Evolutionary conservation across 495 filamentous ascomycete species (phyloP), one percentile per base, ranked within the genome.

Genomic region (Patellaria atrata): DNA sequence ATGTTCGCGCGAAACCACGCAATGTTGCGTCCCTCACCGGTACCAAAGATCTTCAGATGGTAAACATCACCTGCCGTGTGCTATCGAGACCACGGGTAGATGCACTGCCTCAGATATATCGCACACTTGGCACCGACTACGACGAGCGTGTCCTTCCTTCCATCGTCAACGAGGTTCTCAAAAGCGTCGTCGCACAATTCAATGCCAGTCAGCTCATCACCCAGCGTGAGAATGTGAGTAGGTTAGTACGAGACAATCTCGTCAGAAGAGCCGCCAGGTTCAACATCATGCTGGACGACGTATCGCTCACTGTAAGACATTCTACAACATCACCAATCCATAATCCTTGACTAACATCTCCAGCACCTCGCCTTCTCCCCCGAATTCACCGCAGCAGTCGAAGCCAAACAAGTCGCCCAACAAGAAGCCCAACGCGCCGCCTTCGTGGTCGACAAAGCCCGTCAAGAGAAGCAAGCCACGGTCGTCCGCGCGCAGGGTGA

Each of bases 1-100:
- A 97, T 58, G 89, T 97, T 38, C 87, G 89, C 56, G 89, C 89
- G 15, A 93, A 91, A 63, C 89, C 89, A 48, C 76, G 91, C 50
- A 93, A 87, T 54, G 89, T 97, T 40, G 78, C 89, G 42, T 97
- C 89, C 52, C 77, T 97, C 36, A 96, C 89, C 35, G 89, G 91
- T 45, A 97, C 89, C 52, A 97, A 97, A 62, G 89, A 97, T 60
- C 63, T 97, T 56, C 89, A 97, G 69, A 97, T 97, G 89, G 89
- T 97, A 56, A 97, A 97, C 70, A 97, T 97, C 58, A 97, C 91
- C 52, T 97, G 89, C 64, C 91, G 89, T 85, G 89, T 97, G 31
- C 82, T 97, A 35, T 94, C 85, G 27, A 70, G 82, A 53, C 89
- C 89, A 40, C 74, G 79, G 23, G 64, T 96, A 47, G 72, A 82